These are phyloP conservation scores for Psilocybe cubensis DNA, from an alignment of 768 basidiomycete species.

Conservation along the genomic window DNA sequence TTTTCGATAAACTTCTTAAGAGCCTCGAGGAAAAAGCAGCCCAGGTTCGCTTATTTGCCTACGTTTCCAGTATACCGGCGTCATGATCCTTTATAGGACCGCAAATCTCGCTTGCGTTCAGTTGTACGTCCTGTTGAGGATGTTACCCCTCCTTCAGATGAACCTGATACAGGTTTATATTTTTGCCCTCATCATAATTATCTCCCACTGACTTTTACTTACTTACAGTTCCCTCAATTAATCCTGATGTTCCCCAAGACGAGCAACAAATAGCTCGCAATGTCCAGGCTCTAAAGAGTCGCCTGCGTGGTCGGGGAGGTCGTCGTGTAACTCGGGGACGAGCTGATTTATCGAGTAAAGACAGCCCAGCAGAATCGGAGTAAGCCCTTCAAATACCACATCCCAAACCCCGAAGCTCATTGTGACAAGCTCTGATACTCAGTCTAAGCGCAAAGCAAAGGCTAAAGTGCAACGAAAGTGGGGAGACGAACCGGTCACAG, in stretches of 20 bases:
- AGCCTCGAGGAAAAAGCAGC: constrained; percentile 78
- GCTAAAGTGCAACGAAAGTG: constrained; percentile 87
- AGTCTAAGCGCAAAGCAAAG: constrained; percentile 63
- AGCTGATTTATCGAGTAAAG: constrained; percentile 47
- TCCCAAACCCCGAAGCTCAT: background rate
- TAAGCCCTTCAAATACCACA: constrained; percentile 37
- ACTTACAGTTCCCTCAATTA: constrained; percentile 30
- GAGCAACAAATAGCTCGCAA: constrained; percentile 93
- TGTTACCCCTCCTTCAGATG: constrained; percentile 60
- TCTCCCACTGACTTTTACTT: constrained; percentile 39
- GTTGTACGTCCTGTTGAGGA: constrained; percentile 40
- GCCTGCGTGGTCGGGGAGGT: constrained; percentile 77
- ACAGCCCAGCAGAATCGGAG: constrained; percentile 73
- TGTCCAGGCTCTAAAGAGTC: constrained; percentile 86
- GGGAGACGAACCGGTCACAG: constrained; percentile 81
- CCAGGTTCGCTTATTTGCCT: constrained; percentile 43
- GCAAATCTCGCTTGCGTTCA: constrained; percentile 64
- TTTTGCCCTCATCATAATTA: constrained; percentile 35
- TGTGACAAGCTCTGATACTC: constrained; percentile 61
- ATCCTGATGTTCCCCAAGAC: constrained; percentile 59
- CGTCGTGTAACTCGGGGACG: constrained; percentile 58
- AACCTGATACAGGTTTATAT: constrained; percentile 55
- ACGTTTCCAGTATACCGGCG: background rate
- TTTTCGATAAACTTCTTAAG: constrained; percentile 78
- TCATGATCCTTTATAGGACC: constrained; percentile 53